Base-by-base conservation (phyloP, 306 rosid genomes). In the Ammopiptanthus mongolicus region DNA sequence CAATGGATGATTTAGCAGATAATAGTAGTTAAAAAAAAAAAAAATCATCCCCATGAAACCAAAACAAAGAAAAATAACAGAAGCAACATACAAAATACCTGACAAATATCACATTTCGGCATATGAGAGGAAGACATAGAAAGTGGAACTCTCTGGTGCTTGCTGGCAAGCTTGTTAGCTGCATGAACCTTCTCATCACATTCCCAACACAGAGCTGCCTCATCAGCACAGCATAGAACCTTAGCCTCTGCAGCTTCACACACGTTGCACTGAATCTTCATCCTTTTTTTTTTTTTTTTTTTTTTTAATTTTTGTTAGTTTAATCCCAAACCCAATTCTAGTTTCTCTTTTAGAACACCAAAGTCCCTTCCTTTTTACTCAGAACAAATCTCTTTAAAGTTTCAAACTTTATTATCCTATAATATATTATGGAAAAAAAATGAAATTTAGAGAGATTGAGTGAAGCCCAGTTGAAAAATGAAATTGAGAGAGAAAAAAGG, bases 211-310 rank as follows among this genome's bases (percentile, higher is more conserved):
- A 96, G 77, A 23, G 97, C 99, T 11, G 98, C 99, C 83, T 96
- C 99, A 50, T 92, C 99, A 1, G 98, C 99, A 65, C 99, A 96
- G 73, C 99, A 96, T 8, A 96, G 80, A 31, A 96, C 98, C 81
- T 77, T 84, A 0, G 99, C 99, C 87, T 90, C 99, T 3, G 92
- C 90, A 67, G 71, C 87, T 70, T 92, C 99, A 77, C 99, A 96
- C 18, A 89, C 99, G 89, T 84, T 86, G 52, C 99, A 96, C 90
- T 96, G 98, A 88, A 96, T 96, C 91, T 92, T 96, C 99, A 96
- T 96, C 79, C 28, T 55, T 12, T 48, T 64, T 36, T 13, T 39
- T 5, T 1, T 25, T 25, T 0, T 25, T 25, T 0, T 0, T 25
- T 1, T 25, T 25, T 25, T 3, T n/a, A n/a, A n/a, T 25, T 3